Conservation (phyloP, 1,139 yeast species). For the Geotrichum aggregatum region DNA sequence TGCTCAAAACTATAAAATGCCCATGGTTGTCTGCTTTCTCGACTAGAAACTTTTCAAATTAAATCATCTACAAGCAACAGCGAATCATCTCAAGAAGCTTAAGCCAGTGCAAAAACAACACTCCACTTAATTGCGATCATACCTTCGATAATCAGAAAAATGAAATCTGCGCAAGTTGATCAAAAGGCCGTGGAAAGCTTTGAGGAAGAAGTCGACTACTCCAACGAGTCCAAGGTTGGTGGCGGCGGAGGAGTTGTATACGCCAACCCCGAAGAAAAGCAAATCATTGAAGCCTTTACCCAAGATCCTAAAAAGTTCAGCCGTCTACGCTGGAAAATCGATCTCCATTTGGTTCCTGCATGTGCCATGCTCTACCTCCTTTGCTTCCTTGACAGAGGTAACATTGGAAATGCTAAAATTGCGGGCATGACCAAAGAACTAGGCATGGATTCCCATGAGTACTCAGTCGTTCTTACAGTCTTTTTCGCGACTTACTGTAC, state of each 20-base stretch:
- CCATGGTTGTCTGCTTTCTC: too few relatives aligned
- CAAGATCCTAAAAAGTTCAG: conserved; percentile 24
- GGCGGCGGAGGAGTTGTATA: too few relatives aligned
- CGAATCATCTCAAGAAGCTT: too few relatives aligned
- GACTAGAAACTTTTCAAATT: too few relatives aligned
- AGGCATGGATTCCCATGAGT: conserved; percentile 48
- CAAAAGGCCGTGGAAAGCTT: background rate
- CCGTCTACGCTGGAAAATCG: conserved; percentile 46
- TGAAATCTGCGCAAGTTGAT: background rate
- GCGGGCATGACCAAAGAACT: conserved; percentile 57
- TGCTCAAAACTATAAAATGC: too few relatives aligned
- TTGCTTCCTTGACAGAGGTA: conserved; percentile 58
- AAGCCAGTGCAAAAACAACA: background rate
- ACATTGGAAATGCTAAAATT: conserved; percentile 57
- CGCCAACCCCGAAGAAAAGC: background rate
- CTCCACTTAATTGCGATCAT: background rate
- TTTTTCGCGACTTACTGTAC: conserved; percentile 59
- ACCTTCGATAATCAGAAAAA: background rate
- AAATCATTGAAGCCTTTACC: conserved; percentile 4
- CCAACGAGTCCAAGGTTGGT: too few relatives aligned
- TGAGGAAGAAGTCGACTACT: background rate
- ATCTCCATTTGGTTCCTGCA: conserved; percentile 53
- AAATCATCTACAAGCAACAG: too few relatives aligned
- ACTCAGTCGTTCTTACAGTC: conserved; percentile 54
- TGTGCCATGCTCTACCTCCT: conserved; percentile 54